phyloP scores from a whole-genome alignment of 805 yeast species.

The Candida nonsorbophila region DNA sequence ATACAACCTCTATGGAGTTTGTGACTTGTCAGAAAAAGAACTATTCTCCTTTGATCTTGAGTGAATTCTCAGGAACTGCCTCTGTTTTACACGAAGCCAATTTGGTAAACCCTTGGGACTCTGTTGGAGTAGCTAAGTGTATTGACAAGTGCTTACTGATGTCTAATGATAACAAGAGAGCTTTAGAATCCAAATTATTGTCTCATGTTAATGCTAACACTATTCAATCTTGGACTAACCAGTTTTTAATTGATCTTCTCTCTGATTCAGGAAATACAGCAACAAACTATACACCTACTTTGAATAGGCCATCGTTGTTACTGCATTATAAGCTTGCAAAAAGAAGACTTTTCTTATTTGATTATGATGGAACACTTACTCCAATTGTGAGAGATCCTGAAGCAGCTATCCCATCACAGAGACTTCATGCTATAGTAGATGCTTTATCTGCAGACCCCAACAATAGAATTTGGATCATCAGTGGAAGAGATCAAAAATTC shows the following conservation, averaged over 20 bases:
- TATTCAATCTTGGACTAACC: conserved; percentile 74
- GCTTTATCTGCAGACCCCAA: conserved; percentile 66
- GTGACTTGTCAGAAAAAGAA: conserved; percentile 79
- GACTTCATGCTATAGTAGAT: conserved; percentile 55
- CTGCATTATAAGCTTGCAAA: conserved; percentile 55
- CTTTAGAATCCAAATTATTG: conserved; percentile 52
- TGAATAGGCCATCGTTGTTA: conserved; percentile 64
- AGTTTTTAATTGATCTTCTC: conserved; percentile 49
- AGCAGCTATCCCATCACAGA: conserved; percentile 92
- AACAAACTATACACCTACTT: conserved; percentile 59
- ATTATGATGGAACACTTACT: conserved; percentile 95
- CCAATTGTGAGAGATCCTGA: conserved; percentile 96
- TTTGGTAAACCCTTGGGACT: conserved; percentile 94
- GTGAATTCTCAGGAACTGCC: conserved; percentile 91
- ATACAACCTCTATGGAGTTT: conserved; percentile 89
- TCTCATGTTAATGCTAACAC: conserved; percentile 63
- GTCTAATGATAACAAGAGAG: conserved; percentile 40
- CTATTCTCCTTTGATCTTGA: conserved; percentile 72
- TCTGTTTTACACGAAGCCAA: conserved; percentile 67
- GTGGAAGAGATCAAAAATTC: conserved; percentile 91
- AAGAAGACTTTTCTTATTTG: conserved; percentile 80
- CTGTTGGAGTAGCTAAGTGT: conserved; percentile 85
- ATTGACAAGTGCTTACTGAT: conserved; percentile 64
- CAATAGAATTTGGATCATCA: conserved; percentile 90
- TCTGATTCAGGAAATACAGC: conserved; percentile 33